Conservation (phyloP, 371 early-diverging fungal species). For the Globomyces sp. region DNA sequence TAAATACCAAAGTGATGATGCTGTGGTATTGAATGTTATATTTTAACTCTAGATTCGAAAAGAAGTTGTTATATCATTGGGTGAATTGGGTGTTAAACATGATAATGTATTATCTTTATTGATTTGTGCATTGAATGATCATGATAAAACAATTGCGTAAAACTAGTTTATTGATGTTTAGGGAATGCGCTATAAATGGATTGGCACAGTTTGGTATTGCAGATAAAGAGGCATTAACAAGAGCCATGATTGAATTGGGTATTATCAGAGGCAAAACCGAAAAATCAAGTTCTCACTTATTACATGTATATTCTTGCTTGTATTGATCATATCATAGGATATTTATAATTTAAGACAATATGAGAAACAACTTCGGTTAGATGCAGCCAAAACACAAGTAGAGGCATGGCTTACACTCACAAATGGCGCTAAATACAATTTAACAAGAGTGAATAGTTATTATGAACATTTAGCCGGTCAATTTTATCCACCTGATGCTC, state of each 20-base stretch:
- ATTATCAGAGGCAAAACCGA: constrained; percentile 16
- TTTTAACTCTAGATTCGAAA: constrained; percentile 32
- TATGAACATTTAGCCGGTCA: constrained; percentile 41
- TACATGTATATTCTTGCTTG: not conserved
- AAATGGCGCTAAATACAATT: not conserved
- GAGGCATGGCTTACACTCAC: not conserved
- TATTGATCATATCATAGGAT: not conserved
- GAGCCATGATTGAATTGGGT: constrained; percentile 27
- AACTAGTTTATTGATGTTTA: constrained; percentile 3
- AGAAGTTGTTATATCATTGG: constrained; percentile 31
- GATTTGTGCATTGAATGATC: constrained; percentile 29
- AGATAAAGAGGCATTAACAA: constrained; percentile 19
- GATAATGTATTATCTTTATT: constrained; percentile 18
- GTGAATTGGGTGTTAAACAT: constrained; percentile 20
- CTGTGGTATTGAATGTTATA: constrained; percentile 23
- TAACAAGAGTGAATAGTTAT: constrained; percentile 33
- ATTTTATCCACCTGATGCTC: constrained; percentile 40
- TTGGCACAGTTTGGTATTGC: constrained; percentile 23
- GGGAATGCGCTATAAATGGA: constrained; percentile 19
- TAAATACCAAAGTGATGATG: constrained; percentile 24
- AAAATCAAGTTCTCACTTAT: not conserved
- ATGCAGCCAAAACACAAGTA: not conserved
- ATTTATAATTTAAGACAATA: not conserved
- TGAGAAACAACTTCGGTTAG: not conserved
- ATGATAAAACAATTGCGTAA: not conserved